A percentile compares a stretch with the other conserved stretches of the same genome.
phyloP scores from a whole-genome alignment of 257 asterid genomes.

The Rauvolfia tetraphylla region DNA sequence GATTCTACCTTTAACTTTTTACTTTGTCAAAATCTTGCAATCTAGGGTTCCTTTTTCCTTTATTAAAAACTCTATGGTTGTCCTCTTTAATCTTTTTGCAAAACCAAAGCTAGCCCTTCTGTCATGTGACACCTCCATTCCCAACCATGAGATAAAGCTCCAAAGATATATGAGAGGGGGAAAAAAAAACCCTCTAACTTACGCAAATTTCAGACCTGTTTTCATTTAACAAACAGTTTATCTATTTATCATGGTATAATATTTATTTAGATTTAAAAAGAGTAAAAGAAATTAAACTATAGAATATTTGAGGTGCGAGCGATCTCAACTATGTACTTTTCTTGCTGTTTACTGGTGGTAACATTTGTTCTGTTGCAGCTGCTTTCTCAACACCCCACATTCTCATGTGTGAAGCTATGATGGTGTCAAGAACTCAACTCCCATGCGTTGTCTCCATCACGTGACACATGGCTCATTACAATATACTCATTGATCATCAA shows the following conservation, averaged over 20 bases:
- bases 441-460: constrained; percentile 64
- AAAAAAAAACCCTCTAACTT: no score
- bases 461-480: constrained; percentile 23
- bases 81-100: constrained; percentile 20
- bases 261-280: no score
- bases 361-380: constrained; percentile 3
- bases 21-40: constrained; percentile 40
- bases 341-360: background rate
- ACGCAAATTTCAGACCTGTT: no score
- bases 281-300: no score
- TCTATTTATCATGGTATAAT: no score
- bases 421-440: constrained; percentile 40
- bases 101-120: constrained; percentile 12
- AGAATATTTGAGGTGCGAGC: no score
- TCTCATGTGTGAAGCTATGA: constrained; percentile 38
- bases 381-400: constrained; percentile 53
- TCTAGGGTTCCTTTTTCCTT: background rate
- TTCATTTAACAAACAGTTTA: no score
- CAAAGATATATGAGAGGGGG: no score
- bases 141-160: constrained; percentile 4
- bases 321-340: no score
- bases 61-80: background rate
- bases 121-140: constrained; percentile 46
- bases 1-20: constrained; percentile 36
- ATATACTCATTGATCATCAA: background rate